Conservation (phyloP, 345 rosid species). For the Aquilaria malaccensis region DNA sequence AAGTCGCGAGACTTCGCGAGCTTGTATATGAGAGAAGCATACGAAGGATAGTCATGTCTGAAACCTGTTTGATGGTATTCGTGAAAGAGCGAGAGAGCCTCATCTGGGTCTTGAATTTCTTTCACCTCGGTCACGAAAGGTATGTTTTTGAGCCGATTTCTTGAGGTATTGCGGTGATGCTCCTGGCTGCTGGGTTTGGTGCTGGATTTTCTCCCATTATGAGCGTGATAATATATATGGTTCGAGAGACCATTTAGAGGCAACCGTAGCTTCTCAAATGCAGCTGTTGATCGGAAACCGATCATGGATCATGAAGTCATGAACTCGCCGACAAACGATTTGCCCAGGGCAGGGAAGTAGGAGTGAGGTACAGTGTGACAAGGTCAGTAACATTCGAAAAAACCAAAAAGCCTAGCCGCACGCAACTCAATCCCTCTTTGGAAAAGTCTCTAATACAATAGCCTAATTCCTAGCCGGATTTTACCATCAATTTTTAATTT, state of each 20-base stretch:
- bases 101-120: constrained; percentile 39
- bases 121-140: constrained; percentile 55
- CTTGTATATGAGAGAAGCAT: constrained; percentile 68
- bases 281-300: constrained; percentile 5
- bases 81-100: constrained; percentile 67
- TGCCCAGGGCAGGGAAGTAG: no score
- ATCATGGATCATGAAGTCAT: constrained; percentile 18
- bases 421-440: no score
- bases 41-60: constrained; percentile 75
- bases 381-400: no score
- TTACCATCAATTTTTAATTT: no score
- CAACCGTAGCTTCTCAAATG: constrained; percentile 2
- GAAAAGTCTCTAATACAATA: no score
- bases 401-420: no score
- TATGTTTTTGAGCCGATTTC: constrained; percentile 26
- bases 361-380: no score
- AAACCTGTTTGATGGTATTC: constrained; percentile 47
- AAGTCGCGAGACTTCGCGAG: constrained; percentile 60
- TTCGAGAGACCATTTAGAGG: not conserved
- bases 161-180: constrained; percentile 15
- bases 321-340: no score
- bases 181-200: constrained; percentile 26
- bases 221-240: constrained; percentile 17
- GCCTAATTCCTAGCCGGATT: no score
- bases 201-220: constrained; percentile 20